Base-by-base conservation (phyloP, 192 early-diverging fungal genomes). In the Cladochytrium replicatum region DNA sequence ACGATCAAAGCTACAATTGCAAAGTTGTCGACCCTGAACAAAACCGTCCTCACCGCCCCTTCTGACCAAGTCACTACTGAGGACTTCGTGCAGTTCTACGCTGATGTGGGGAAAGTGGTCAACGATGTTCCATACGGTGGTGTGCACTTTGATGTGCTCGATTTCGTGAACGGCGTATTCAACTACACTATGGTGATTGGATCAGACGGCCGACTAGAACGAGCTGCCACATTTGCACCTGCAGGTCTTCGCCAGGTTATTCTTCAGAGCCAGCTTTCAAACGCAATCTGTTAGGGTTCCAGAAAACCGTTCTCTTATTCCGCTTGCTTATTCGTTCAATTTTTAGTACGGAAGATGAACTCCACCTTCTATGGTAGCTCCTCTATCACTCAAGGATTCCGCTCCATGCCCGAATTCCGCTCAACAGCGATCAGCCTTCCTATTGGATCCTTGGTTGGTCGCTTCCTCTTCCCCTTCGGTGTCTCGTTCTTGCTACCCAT, bases 401-500 rank as follows among this genome's bases (percentile, higher is more conserved):
- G 84, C 6, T 66, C 66, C 37, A 65, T 86, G 58, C 84, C 84
- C 15, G 13, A 57, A 43, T 21, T 80, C 28, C 52, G 41, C n/a
- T 57, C 50, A 6, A 73, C 71, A 3, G 60, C 52, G 13, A 39
- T 80, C n/a, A 43, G 64, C 2, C 15, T 86, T 34, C 69, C 75
- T 6, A 55, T 82, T 32, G 72, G 64, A 4, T 52, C 72, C 4
- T 29, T 74, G 23, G 58, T 86, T 17, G 84, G 83, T 9, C 42
- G 72, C 19, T 70, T 80, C 24, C 39, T 86, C 40, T 86, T 74
- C 57, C 84, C 84, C 7, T 86, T 84, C 46, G 84, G 79, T 2
- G 65, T 86, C 4, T 71, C 68, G 1, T 86, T 86, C 60, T 41
- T 87, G 55, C 50, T 87, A 1, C 84, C 82, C 2, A 80, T 82